Base-by-base conservation (phyloP, 441 rosid genomes). In the Lagerstroemia fauriei region DNA sequence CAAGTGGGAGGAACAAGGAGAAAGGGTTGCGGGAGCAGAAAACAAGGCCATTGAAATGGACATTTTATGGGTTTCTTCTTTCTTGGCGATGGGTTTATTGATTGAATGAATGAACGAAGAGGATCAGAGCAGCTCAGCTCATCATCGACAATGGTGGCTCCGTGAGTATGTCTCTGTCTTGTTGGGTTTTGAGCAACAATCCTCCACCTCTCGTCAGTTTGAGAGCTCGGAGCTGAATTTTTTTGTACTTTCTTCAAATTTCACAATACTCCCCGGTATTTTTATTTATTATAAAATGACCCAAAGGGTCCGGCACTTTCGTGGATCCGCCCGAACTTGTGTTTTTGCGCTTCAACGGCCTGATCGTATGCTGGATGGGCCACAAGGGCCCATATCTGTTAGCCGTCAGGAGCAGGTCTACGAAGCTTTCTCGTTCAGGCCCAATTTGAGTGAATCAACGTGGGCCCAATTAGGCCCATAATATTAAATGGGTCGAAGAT, bases 1-100 rank as follows among this genome's bases (percentile, higher is more conserved):
- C 59, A 24, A 53, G 59, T 53, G 77, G 65, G 87, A 78, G 65
- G 82, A 73, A 20, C 77, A 73, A 27, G 72, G 80, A 4, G 86
- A 75, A 34, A 84, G 70, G 61, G 86, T 78, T 20, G 88, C 72
- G 3, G 85, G 83, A 78, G 88, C 83, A 80, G 92, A 88, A 61
- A 88, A 86, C 78, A 86, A 68, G 66, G 90, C 87, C 88, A 86
- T 90, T 87, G 92, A 89, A 48, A 86, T 83, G 56, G 92, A 85
- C 90, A 90, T 89, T 18, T 44, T 32, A 20, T 59, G 41, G 61
- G 61, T 25, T 34, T 69, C 11, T 69, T 32, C 59, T 53, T 53
- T 16, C 59, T 53, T 1, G 3, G 59, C 77, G n/a, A 48, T 73
- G 53, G 50, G 29, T 20, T 73, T 34, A 16, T 20, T 53, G 59